Evolutionary conservation across 352 stramenopile genomes (phyloP), one percentile per base, ranked within the genome.

Genomic region (Phytophthora pistaciae): DNA sequence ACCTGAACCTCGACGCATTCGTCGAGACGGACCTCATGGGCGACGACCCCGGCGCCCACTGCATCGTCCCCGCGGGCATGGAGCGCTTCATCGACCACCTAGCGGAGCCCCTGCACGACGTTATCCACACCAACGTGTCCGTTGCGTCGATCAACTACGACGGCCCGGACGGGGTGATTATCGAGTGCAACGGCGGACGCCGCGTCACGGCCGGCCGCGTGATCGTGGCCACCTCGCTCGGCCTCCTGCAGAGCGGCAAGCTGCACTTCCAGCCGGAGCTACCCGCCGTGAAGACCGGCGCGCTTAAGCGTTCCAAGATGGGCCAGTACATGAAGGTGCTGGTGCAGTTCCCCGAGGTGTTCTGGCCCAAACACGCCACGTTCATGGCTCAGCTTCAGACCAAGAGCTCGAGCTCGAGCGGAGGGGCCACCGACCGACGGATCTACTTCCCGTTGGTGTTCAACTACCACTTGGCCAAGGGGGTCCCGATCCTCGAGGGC

Each of bases 321-420:
- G 86, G 84, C 8, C 77, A 75, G 53, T 92, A 85, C 75, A 71
- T 98, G 74, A 94, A 91, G 66, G 57, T 79, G 70, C 76, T 98
- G 36, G 78, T 98, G 52, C 85, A 96, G 11, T 86, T 79, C 27
- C 85, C 84, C 0, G 44, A 78, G 13, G 81, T 91, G 0, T 95
- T 95, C 44, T 93, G 87, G 87, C 72, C 81, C 3, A 62, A 77
- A 13, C 40, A 87, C 33, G 72, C 79, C 16, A 72, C 70, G 21
- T 87, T 92, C 53, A 83, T 90, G 46, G 75, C 70, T 0, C 79
- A 90, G 21, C 65, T 87, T 23, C 23, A 68, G 42, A 66, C 55
- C 21, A 75, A 64, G 13, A 61, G 18, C 25, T 33, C 29, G 27
- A 29, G 27, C 29, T 13, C 46, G 0, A 20, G 42, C n/a, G 58